Conservation (phyloP, 306 rosid genomes). For the Dryas alaskensis region DNA sequence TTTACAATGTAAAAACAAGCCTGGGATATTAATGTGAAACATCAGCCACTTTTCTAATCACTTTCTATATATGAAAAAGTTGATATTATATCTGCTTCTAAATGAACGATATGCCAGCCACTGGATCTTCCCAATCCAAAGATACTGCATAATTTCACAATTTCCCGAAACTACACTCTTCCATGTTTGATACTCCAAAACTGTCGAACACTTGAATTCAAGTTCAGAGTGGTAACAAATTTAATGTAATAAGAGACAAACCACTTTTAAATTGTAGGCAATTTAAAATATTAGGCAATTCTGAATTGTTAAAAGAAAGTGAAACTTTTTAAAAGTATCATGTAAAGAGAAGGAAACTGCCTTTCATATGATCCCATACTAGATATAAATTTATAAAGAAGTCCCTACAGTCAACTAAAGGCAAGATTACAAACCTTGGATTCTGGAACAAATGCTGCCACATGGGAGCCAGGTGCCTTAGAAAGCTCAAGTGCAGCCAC, state of each 20-base stretch:
- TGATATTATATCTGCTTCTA: not conserved
- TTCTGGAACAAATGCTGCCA: constrained; percentile 89
- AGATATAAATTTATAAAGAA: not conserved
- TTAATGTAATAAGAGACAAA: too few species aligned
- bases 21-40: not conserved
- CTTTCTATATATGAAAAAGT: constrained; percentile 6
- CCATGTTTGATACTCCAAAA: not conserved
- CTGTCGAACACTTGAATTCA: not conserved
- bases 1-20: constrained; percentile 4
- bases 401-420: constrained; percentile 6
- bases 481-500: constrained; percentile 80
- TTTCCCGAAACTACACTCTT: not conserved
- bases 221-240: not conserved
- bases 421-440: constrained; percentile 55
- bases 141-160: constrained; percentile 10
- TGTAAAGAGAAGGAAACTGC: not conserved
- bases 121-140: not conserved
- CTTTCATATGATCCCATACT: not conserved
- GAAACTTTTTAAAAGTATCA: not conserved
- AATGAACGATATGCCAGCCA: constrained; percentile 12
- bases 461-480: constrained; percentile 71
- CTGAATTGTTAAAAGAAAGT: too few species aligned
- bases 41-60: constrained; percentile 12
- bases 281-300: too few species aligned
- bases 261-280: too few species aligned